Base-by-base conservation (phyloP, 768 basidiomycete species). In the Tricholoma flavovirens region DNA sequence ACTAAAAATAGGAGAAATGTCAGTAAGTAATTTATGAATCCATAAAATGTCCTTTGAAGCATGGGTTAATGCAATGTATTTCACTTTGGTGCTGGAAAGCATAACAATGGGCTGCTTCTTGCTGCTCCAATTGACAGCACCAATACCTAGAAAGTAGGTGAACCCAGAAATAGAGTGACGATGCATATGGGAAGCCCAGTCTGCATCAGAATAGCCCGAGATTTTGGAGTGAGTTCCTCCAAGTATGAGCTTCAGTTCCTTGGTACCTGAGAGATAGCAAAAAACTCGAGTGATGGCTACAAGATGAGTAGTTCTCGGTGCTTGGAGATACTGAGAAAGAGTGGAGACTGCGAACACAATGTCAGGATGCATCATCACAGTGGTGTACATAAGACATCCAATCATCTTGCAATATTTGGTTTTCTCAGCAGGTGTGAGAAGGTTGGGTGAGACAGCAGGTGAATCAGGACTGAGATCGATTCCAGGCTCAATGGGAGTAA, bases 11-110 rank as follows among this genome's bases (percentile, higher is more conserved):
- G 57, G 5, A 38, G 36, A 38, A 38, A 38, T 56, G 45, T 68
- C 60, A 8, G 59, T 54, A 14, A 62, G 54, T 19, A 67, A 57
- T 51, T 58, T 59, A 26, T 68, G 62, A 60, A 69, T 57, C 69
- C 69, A 64, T n/a, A n/a, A n/a, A n/a, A n/a, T n/a, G n/a, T n/a
- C n/a, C n/a, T n/a, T n/a, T n/a, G n/a, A n/a, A n/a, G 62, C 60
- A 17, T 61, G 56, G 5, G 58, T 59, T 6, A 56, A 54, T 10
- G 61, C 61, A 11, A 65, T 53, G 21, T 65, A 64, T 54, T 60
- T 56, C 2, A 51, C 57, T 40, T 64, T 59, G 0, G 57, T 58
- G 17, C 58, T 64, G 1, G 57, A 65, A 9, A 65, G 59, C 1
- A 56, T 53, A 38, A 65, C 51, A 1, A n/a, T n/a, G n/a, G n/a